Conservation (phyloP, 306 rosid species). For the Neltuma alba region DNA sequence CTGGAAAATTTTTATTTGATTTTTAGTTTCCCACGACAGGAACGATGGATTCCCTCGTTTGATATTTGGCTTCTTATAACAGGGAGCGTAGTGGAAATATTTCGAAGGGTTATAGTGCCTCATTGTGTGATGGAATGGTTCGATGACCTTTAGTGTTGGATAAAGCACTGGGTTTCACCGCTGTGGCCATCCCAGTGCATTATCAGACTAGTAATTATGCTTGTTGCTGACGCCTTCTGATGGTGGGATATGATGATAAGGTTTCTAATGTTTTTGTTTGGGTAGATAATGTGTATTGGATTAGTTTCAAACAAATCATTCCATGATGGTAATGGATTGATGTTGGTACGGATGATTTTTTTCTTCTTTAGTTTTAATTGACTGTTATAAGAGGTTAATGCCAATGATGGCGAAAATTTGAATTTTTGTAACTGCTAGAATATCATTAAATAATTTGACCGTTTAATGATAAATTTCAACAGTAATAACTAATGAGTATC, state of each 20-base stretch:
- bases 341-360: background rate
- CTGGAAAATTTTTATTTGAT: too few relatives aligned
- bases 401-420: background rate
- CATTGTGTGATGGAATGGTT: background rate
- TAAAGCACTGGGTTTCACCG: background rate
- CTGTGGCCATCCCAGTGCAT: background rate
- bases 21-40: too few relatives aligned
- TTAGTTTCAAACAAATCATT: background rate
- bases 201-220: background rate
- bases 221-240: background rate
- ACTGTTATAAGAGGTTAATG: background rate
- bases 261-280: too few relatives aligned
- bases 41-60: too few relatives aligned
- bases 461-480: background rate
- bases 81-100: background rate
- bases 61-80: background rate
- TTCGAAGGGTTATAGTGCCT: background rate
- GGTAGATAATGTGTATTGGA: background rate
- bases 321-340: background rate
- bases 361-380: background rate
- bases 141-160: background rate
- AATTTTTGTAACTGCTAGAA: slow-evolving; percentile 8
- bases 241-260: background rate
- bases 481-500: background rate
- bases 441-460: slow-evolving; percentile 12